Conservation (phyloP, 208 protist genomes). For the Eutreptiella sp. region DNA sequence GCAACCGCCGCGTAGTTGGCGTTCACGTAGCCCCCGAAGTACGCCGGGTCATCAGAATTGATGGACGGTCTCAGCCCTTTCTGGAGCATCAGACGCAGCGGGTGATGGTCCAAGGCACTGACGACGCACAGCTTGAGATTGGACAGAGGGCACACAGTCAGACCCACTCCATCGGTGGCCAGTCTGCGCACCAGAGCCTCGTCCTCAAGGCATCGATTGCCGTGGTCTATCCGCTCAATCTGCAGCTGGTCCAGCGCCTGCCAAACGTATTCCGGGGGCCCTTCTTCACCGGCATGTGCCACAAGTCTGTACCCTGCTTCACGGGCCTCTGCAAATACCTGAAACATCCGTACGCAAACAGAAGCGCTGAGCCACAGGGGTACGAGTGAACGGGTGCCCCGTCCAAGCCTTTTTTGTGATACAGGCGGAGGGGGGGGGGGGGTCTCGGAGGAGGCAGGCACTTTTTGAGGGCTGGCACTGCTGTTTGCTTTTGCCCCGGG, state of each 20-base stretch:
- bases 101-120: constrained; percentile 23
- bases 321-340: constrained; percentile 44
- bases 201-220: constrained; percentile 38
- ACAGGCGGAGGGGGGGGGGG: too few species aligned
- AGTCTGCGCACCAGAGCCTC: constrained; percentile 30
- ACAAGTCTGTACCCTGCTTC: constrained; percentile 42
- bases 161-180: constrained; percentile 26
- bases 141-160: constrained; percentile 53
- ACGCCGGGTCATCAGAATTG: constrained; percentile 56
- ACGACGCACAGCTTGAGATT: constrained; percentile 51
- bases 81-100: constrained; percentile 33
- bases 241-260: constrained; percentile 33
- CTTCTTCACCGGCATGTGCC: constrained; percentile 53
- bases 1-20: too few species aligned
- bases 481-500: too few species aligned
- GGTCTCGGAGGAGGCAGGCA: too few species aligned
- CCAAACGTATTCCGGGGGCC: constrained; percentile 41
- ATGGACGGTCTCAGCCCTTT: constrained; percentile 45
- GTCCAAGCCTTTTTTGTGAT: too few species aligned
- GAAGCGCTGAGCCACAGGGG: too few species aligned
- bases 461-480: too few species aligned
- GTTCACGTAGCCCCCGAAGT: constrained; percentile 49
- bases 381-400: too few species aligned
- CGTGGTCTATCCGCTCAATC: constrained; percentile 51
- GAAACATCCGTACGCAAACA: too few species aligned